phyloP scores from a whole-genome alignment of 441 rosid genomes.

The Croton laevigatus region DNA sequence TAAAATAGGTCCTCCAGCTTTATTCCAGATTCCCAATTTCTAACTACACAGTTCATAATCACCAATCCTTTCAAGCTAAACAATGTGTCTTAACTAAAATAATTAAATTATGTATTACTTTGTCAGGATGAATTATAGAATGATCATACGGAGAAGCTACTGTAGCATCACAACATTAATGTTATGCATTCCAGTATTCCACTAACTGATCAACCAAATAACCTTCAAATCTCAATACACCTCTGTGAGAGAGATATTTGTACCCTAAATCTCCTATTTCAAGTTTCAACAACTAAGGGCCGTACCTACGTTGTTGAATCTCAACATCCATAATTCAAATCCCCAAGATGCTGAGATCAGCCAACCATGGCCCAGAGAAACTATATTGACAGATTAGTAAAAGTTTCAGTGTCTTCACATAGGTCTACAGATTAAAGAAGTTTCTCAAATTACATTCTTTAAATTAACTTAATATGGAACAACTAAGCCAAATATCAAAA shows the following conservation, averaged over 20 bases:
- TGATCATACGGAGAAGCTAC: neutral
- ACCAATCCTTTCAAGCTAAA: neutral
- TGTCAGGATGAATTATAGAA: neutral
- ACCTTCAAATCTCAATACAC: neutral
- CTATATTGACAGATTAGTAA: neutral
- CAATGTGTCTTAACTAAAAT: neutral
- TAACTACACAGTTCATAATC: neutral
- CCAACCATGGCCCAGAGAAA: neutral
- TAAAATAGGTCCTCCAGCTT: no score
- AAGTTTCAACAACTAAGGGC: neutral
- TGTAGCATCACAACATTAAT: neutral
- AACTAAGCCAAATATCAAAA: conserved; percentile 22
- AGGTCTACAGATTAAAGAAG: conserved; percentile 2
- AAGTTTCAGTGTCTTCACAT: neutral
- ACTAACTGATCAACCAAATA: neutral
- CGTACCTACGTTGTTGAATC: neutral
- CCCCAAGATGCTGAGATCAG: neutral
- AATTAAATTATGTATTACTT: neutral
- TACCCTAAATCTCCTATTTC: neutral
- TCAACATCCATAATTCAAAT: neutral
- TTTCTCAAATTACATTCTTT: neutral
- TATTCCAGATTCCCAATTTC: neutral
- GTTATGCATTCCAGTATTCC: no score
- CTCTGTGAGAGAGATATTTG: neutral
- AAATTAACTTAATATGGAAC: conserved; percentile 14